phyloP scores from a whole-genome alignment of 768 basidiomycete species.

The Cyclocybe cylindracea region DNA sequence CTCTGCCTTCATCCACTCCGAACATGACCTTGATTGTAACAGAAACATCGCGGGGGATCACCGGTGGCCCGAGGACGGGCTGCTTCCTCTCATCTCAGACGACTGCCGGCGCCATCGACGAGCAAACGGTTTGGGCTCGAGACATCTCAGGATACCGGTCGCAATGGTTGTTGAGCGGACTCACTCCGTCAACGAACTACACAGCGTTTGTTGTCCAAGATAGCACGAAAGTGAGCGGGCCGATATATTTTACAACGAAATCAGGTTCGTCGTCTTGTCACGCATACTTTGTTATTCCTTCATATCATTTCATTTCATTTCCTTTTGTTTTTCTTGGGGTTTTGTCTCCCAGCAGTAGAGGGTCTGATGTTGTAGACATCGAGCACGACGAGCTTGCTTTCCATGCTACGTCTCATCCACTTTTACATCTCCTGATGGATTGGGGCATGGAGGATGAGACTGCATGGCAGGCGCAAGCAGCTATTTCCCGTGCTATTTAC shows the following conservation, averaged over 20 bases:
- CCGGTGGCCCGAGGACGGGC: slow-evolving; percentile 52
- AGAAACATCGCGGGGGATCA: slow-evolving; percentile 43
- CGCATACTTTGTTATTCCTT: too few species aligned
- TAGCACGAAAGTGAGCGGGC: slow-evolving; percentile 58
- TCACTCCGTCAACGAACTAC: slow-evolving; percentile 73
- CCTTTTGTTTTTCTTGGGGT: too few species aligned
- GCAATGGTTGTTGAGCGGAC: slow-evolving; percentile 65
- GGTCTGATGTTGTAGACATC: too few species aligned
- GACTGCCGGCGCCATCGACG: slow-evolving; percentile 38
- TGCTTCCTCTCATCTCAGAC: slow-evolving; percentile 53
- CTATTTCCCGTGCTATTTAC: too few species aligned
- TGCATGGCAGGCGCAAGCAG: too few species aligned
- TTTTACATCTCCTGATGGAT: too few species aligned
- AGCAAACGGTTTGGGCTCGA: slow-evolving; percentile 56
- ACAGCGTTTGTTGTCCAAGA: slow-evolving; percentile 69
- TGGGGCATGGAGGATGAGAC: too few species aligned
- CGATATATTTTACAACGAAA: slow-evolving; percentile 76
- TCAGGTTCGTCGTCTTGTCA: slow-evolving; percentile 45
- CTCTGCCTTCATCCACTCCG: slow-evolving; percentile 39
- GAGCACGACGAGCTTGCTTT: too few species aligned
- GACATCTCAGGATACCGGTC: slow-evolving; percentile 61
- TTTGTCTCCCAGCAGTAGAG: too few species aligned
- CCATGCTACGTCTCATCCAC: too few species aligned
- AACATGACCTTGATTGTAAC: slow-evolving; percentile 60
- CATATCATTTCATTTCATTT: too few species aligned